Conservation (phyloP, 2,329 filamentous ascomycete genomes). For the Ceratocystis huliohia region DNA sequence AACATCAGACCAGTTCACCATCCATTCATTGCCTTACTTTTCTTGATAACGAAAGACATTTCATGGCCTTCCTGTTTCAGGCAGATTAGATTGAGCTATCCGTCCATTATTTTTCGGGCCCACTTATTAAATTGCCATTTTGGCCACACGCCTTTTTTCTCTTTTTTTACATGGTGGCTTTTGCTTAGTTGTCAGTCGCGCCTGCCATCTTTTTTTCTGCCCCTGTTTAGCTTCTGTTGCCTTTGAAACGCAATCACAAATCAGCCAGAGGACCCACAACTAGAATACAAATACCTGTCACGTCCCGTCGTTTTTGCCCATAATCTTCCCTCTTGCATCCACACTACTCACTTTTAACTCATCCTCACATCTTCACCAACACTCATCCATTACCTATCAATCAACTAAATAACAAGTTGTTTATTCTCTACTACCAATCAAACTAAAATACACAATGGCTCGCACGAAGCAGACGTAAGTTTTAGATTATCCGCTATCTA, state of each 20-base stretch:
- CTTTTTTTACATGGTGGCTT: neutral
- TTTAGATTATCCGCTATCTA: neutral
- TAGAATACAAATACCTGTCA: constrained; percentile 26
- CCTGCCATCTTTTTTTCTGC: neutral
- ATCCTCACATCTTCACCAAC: neutral
- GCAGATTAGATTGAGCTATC: neutral
- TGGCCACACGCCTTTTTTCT: constrained; percentile 12
- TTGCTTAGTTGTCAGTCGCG: neutral
- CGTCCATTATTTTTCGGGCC: neutral
- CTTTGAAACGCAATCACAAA: constrained; percentile 21
- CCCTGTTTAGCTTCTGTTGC: neutral
- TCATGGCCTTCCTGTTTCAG: neutral
- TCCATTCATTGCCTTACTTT: neutral
- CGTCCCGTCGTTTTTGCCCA: neutral
- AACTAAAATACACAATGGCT: constrained; percentile 39
- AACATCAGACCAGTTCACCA: neutral
- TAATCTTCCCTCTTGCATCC: constrained; percentile 33
- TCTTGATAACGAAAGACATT: neutral
- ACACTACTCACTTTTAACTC: constrained; percentile 25
- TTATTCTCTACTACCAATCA: constrained; percentile 26
- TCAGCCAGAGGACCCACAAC: constrained; percentile 22
- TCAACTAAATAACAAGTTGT: constrained; percentile 26
- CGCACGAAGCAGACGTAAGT: constrained; percentile 49
- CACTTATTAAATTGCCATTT: neutral
- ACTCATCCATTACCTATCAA: constrained; percentile 27